Percentiles rank a stretch among this genome's conserved stretches.
Conservation (phyloP, 495 filamentous ascomycete species). For the Xylaria intraflava region DNA sequence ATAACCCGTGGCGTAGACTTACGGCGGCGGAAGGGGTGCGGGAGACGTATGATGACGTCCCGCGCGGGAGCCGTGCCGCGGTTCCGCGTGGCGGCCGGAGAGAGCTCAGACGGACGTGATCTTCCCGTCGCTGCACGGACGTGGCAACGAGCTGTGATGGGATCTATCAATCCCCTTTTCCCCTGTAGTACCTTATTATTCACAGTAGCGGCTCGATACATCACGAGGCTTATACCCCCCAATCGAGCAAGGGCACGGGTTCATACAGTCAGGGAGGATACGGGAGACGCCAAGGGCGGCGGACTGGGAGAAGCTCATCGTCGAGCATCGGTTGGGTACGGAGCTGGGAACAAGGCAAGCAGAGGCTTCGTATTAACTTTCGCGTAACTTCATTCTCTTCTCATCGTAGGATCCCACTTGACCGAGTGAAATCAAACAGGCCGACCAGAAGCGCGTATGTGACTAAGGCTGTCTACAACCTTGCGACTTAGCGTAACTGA, state of each 20-base stretch:
- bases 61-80: too few relatives aligned
- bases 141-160: not conserved
- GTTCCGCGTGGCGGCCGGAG: too few relatives aligned
- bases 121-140: not conserved
- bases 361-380: conserved; percentile 14
- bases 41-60: too few relatives aligned
- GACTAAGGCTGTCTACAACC: conserved; percentile 2
- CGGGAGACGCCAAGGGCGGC: not conserved
- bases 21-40: too few relatives aligned
- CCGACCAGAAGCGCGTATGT: conserved; percentile 6
- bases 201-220: not conserved
- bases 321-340: not conserved
- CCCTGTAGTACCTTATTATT: not conserved
- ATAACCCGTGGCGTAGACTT: too few relatives aligned
- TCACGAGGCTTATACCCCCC: not conserved
- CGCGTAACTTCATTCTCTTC: conserved; percentile 9
- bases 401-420: conserved; percentile 6
- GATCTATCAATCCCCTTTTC: not conserved
- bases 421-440: conserved; percentile 6
- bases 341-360: conserved; percentile 7
- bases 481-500: conserved; percentile 6
- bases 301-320: not conserved
- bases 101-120: too few relatives aligned
- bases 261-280: not conserved
- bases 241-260: not conserved